These are phyloP conservation scores for Arachnomyces sp. DNA, from an alignment of 2,329 filamentous ascomycete species.

Conservation along the genomic window DNA sequence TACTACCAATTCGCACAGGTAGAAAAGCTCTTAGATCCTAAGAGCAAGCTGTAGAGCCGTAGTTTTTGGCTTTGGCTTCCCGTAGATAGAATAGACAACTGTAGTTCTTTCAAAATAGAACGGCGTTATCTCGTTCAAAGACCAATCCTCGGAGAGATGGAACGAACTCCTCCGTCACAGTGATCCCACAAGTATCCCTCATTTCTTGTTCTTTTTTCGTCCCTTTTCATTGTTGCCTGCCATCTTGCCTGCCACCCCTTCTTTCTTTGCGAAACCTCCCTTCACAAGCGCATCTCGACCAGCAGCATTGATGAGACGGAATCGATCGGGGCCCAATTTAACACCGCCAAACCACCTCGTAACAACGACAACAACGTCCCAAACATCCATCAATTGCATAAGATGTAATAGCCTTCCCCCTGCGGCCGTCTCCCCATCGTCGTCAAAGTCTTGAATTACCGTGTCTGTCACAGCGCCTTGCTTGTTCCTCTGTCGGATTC, in stretches of 20 bases:
- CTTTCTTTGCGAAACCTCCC: slow-evolving; percentile 59
- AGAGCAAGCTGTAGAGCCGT: slow-evolving; percentile 16
- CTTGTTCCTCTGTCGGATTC: slow-evolving; percentile 50
- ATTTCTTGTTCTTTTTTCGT: slow-evolving; percentile 46
- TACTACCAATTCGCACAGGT: slow-evolving; percentile 73
- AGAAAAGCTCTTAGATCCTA: slow-evolving; percentile 46
- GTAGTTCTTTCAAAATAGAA: no score
- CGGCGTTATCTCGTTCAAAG: no score
- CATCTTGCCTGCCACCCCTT: slow-evolving; percentile 20
- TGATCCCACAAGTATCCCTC: slow-evolving; percentile 17
- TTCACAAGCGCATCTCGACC: slow-evolving; percentile 76
- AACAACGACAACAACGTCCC: slow-evolving; percentile 88
- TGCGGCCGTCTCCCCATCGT: slow-evolving; percentile 91
- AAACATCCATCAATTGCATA: slow-evolving; percentile 90
- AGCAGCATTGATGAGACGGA: slow-evolving; percentile 79
- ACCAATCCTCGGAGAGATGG: no score
- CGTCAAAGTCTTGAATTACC: slow-evolving; percentile 80
- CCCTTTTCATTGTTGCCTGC: slow-evolving; percentile 39
- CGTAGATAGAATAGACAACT: slow-evolving; percentile 3
- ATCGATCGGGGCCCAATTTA: slow-evolving; percentile 78
- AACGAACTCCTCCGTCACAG: no score
- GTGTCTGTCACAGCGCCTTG: slow-evolving; percentile 20
- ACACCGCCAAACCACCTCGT: slow-evolving; percentile 93
- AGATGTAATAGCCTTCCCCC: slow-evolving; percentile 77
- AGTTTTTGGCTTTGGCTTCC: neutral